These are phyloP conservation scores for Moniliella sp. DNA, from an alignment of 1,284 basidiomycete genomes.

Conservation along the genomic window DNA sequence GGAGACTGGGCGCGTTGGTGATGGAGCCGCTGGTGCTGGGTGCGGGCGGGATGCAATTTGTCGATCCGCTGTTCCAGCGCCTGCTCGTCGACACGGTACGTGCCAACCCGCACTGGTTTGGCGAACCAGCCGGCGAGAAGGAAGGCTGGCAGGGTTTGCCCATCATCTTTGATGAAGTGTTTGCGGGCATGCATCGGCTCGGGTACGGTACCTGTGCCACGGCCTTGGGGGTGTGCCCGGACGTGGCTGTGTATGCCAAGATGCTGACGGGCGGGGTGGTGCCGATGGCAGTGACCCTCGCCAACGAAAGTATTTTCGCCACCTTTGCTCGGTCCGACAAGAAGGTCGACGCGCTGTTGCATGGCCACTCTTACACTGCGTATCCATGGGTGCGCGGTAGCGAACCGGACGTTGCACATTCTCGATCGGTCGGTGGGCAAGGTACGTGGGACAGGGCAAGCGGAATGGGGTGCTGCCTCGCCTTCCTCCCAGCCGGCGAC, in stretches of 20 bases:
- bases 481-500: no score
- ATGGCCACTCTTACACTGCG: conserved; percentile 65
- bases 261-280: conserved; percentile 79
- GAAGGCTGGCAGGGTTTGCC: conserved; percentile 52
- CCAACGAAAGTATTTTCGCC: conserved; percentile 54
- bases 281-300: conserved; percentile 56
- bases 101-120: conserved; percentile 36
- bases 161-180: conserved; percentile 89
- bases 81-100: conserved; percentile 63
- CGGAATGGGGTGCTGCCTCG: no score
- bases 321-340: conserved; percentile 49
- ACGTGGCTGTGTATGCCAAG: conserved; percentile 79
- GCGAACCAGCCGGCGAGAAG: not conserved
- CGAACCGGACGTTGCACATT: conserved; percentile 53
- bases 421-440: conserved; percentile 40
- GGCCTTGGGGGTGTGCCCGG: conserved; percentile 16
- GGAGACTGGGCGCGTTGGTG: conserved; percentile 49
- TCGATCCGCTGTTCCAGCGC: conserved; percentile 86
- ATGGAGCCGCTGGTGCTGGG: conserved; percentile 83
- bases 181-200: conserved; percentile 68
- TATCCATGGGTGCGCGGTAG: conserved; percentile 58
- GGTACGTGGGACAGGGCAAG: conserved; percentile 43
- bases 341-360: conserved; percentile 67
- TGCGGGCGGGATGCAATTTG: conserved; percentile 89
- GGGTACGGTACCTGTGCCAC: conserved; percentile 37